Evolutionary conservation across 805 yeast genomes (phyloP), one percentile per base, ranked within the genome.

Genomic region (Cyberlindnera japonica): DNA sequence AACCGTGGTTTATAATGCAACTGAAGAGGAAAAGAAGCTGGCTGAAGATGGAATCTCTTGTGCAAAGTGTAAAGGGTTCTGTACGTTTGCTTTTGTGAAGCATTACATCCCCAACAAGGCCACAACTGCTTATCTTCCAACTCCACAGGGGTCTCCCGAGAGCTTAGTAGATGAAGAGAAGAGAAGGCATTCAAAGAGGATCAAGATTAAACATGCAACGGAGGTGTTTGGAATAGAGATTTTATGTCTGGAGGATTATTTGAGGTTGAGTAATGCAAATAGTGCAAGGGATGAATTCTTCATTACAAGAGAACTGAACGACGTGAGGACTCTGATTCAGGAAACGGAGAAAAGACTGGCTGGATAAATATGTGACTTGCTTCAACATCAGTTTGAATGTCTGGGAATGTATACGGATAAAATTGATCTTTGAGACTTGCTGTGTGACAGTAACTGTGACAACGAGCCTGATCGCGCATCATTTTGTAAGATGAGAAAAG

Each of bases 1-100:
- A 10, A n/a, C 13, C 16, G 16, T 32, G 3, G 36, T 20, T 3
- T 36, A 25, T 22, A 18, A 26, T 14, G 16, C 23, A 36, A 40
- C 25, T 14, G 37, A 24, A 17, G 38, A 40, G 31, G 44, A 37
- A 32, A 35, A 45, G 45, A 33, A 39, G 26, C 38, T 49, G 3
- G 56, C 50, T 7, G 62, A 55, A 6, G 64, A 62, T 22, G 60
- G 59, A 3, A 59, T 64, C 20, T 42, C 60, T 17, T 68, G 72
- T 45, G 36, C 54, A 1, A 41, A 48, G 20, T 68, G 72, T 45
- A 61, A 61, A 30, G 59, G 68, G 2, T 62, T 66, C 22, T 68
- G 72, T 42, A 59, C 69, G 2, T 55, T 62, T 35, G 59, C 60
- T 3, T 68, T 62, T 45, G 57, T 66, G 5, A 48, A 57, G 14